Percentiles rank a stretch among this genome's conserved stretches.
These are phyloP conservation scores for Eucalyptus cloeziana DNA, from an alignment of 345 rosid genomes.

Conservation along the genomic window DNA sequence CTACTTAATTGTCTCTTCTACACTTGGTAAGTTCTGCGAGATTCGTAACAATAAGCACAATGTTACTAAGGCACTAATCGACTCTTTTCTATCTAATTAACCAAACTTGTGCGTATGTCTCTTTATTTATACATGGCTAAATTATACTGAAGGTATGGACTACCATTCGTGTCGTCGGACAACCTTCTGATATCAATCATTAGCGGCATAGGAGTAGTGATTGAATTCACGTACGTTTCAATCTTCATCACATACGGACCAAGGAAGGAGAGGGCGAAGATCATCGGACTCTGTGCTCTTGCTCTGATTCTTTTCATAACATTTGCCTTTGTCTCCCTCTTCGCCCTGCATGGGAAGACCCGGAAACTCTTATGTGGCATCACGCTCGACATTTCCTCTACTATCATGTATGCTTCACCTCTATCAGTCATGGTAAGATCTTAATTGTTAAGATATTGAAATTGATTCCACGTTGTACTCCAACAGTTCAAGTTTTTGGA, in stretches of 20 bases:
- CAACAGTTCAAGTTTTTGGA: neutral
- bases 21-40: neutral
- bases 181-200: neutral
- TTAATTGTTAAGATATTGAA: neutral
- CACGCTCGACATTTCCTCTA: constrained; percentile 13
- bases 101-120: neutral
- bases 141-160: neutral
- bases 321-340: constrained; percentile 9
- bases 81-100: neutral
- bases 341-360: constrained; percentile 7
- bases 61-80: neutral
- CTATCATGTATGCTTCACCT: constrained; percentile 30
- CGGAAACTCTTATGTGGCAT: constrained; percentile 26
- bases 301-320: neutral
- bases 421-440: constrained; percentile 23
- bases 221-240: neutral
- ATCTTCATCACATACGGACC: neutral
- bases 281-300: neutral
- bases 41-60: neutral
- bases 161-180: neutral
- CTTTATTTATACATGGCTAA: neutral
- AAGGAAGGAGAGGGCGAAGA: neutral
- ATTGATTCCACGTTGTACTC: neutral
- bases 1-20: neutral
- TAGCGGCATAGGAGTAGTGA: neutral